Conservation (phyloP, 495 filamentous ascomycete species). For the Elasticomyces elasticus region DNA sequence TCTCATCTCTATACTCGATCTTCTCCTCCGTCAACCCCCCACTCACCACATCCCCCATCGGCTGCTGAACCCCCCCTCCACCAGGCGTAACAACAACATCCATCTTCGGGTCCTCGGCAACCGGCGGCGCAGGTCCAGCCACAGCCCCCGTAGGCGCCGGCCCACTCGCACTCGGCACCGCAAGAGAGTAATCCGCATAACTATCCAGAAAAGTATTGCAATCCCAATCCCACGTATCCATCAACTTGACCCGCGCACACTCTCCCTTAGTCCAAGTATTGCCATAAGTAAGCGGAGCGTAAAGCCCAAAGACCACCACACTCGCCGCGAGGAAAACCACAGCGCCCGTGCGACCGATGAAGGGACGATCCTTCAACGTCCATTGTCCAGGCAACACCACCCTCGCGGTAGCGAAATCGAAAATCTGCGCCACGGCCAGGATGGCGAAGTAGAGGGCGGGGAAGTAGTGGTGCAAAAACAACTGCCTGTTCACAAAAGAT, state of each 20-base stretch:
- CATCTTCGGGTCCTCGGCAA: slow-evolving; percentile 19
- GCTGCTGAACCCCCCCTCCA: not conserved
- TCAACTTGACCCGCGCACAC: slow-evolving; percentile 78
- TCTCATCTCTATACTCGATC: slow-evolving; percentile 88
- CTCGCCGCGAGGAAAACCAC: slow-evolving; percentile 60
- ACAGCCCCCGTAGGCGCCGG: slow-evolving; percentile 11
- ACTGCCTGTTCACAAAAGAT: slow-evolving; percentile 39
- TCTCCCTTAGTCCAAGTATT: slow-evolving; percentile 84
- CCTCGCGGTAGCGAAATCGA: slow-evolving; percentile 71
- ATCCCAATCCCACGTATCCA: slow-evolving; percentile 90
- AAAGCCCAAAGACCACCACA: slow-evolving; percentile 69
- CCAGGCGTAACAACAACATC: slow-evolving; percentile 27
- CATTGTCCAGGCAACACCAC: slow-evolving; percentile 47
- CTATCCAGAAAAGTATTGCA: slow-evolving; percentile 83
- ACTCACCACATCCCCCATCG: not conserved
- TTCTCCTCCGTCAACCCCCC: slow-evolving; percentile 53
- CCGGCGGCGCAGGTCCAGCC: slow-evolving; percentile 20
- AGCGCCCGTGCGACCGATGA: slow-evolving; percentile 60
- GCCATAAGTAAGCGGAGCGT: slow-evolving; percentile 82
- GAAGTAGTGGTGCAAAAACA: slow-evolving; percentile 96
- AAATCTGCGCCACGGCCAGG: slow-evolving; percentile 75
- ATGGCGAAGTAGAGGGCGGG: slow-evolving; percentile 93
- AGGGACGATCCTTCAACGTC: slow-evolving; percentile 53
- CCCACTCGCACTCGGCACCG: not conserved
- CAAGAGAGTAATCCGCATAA: slow-evolving; percentile 22